These are phyloP conservation scores for Gymnopilus dilepis DNA, from an alignment of 768 basidiomycete genomes.

Conservation along the genomic window DNA sequence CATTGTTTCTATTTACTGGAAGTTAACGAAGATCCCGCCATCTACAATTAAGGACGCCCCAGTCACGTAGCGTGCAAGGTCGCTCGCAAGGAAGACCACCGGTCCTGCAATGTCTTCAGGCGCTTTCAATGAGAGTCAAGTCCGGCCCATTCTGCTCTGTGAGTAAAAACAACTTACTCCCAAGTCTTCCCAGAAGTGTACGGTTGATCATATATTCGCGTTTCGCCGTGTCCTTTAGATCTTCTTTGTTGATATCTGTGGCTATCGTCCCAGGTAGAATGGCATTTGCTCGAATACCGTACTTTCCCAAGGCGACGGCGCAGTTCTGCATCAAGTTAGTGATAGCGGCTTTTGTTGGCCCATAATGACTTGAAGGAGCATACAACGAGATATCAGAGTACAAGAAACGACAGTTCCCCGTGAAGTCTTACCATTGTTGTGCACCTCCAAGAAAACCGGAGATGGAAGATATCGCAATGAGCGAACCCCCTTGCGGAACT, in stretches of 20 bases:
- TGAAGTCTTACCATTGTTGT: conserved; percentile 56
- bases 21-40: conserved; percentile 76
- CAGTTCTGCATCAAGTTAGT: conserved; percentile 81
- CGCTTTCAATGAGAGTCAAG: conserved; percentile 32
- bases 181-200: conserved; percentile 70
- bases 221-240: conserved; percentile 64
- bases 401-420: not conserved
- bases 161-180: conserved; percentile 44
- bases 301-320: conserved; percentile 77
- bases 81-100: conserved; percentile 74
- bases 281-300: conserved; percentile 75
- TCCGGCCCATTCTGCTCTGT: not conserved
- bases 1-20: conserved; percentile 50
- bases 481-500: conserved; percentile 71
- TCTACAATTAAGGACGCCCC: conserved; percentile 71
- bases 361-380: conserved; percentile 59
- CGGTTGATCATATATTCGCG: conserved; percentile 66
- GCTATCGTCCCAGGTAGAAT: conserved; percentile 79
- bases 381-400: not conserved
- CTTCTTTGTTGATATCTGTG: conserved; percentile 80
- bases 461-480: conserved; percentile 80
- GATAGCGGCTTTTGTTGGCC: conserved; percentile 81
- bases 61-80: conserved; percentile 73
- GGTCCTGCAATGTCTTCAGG: conserved; percentile 80
- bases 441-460: conserved; percentile 81